A percentile compares a stretch with the other conserved stretches of the same genome.
Evolutionary conservation across 371 early-diverging fungal species (phyloP).

Genomic region (Phascolomyces articulosus): DNA sequence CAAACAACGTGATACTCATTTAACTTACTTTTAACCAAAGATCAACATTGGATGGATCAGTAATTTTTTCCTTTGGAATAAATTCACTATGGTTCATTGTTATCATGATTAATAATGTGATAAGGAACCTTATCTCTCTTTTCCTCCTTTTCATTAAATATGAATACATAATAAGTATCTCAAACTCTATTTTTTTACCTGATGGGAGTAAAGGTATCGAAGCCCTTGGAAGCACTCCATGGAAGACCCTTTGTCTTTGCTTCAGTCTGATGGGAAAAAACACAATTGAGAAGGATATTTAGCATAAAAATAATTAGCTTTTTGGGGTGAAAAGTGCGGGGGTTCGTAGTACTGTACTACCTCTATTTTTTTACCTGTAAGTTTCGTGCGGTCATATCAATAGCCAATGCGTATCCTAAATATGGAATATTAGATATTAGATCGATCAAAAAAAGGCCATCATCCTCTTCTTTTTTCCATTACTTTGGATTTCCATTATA

Average conservation of each 20-base stretch:
- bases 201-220: slow-evolving; percentile 93
- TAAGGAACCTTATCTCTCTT: no score
- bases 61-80: slow-evolving; percentile 73
- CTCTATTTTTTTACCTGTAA: slow-evolving; percentile 56
- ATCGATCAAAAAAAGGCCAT: not conserved
- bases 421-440: no score
- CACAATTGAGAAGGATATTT: not conserved
- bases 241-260: slow-evolving; percentile 88
- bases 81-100: slow-evolving; percentile 66
- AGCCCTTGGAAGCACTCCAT: slow-evolving; percentile 95
- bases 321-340: not conserved
- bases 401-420: slow-evolving; percentile 84
- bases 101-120: not conserved
- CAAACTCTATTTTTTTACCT: no score
- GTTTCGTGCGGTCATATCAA: slow-evolving; percentile 94
- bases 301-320: not conserved
- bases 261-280: slow-evolving; percentile 52
- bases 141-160: no score
- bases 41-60: slow-evolving; percentile 74
- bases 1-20: no score
- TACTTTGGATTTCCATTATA: not conserved
- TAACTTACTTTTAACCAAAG: slow-evolving; percentile 86
- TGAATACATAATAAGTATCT: no score
- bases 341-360: not conserved
- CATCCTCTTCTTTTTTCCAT: not conserved